Percentiles rank a stretch among this genome's conserved stretches.
Evolutionary conservation across 345 rosid species (phyloP).

Genomic region (Physaria fendleri): DNA sequence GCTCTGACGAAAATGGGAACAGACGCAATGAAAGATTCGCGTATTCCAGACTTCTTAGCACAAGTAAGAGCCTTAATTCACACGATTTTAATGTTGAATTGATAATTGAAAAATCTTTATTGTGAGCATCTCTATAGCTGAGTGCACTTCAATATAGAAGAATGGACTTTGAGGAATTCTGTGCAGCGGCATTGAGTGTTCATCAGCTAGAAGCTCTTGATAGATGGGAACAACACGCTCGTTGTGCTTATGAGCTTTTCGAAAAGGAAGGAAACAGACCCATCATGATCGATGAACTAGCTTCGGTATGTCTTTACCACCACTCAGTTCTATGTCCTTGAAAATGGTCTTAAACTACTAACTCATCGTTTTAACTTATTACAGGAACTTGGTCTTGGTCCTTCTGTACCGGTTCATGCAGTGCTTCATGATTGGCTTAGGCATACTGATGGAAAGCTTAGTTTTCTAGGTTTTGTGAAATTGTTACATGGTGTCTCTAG

Average conservation of each 20-base stretch:
- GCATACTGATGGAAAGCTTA: conserved; percentile 90
- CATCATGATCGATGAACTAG: conserved; percentile 81
- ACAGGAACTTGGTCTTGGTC: conserved; percentile 95
- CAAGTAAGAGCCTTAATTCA: conserved; percentile 42
- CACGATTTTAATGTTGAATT: neutral
- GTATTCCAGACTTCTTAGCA: conserved; percentile 76
- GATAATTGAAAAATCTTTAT: neutral
- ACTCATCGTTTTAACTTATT: neutral
- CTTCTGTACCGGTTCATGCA: conserved; percentile 76
- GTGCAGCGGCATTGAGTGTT: conserved; percentile 81
- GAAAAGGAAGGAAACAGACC: conserved; percentile 93
- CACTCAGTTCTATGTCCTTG: neutral
- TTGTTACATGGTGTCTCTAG: conserved; percentile 79
- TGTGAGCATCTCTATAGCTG: conserved; percentile 42
- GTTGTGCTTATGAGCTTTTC: conserved; percentile 84
- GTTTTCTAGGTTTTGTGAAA: conserved; percentile 88
- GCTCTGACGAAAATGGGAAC: conserved; percentile 82
- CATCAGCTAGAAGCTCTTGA: conserved; percentile 93
- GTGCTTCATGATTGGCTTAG: conserved; percentile 96
- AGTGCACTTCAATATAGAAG: conserved; percentile 81
- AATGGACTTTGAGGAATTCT: conserved; percentile 91
- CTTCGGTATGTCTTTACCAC: conserved; percentile 45
- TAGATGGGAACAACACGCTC: conserved; percentile 85
- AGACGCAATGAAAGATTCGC: conserved; percentile 91
- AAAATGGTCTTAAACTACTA: neutral